Evolutionary conservation across 441 rosid species (phyloP).

Genomic region (Populus hybrid): DNA sequence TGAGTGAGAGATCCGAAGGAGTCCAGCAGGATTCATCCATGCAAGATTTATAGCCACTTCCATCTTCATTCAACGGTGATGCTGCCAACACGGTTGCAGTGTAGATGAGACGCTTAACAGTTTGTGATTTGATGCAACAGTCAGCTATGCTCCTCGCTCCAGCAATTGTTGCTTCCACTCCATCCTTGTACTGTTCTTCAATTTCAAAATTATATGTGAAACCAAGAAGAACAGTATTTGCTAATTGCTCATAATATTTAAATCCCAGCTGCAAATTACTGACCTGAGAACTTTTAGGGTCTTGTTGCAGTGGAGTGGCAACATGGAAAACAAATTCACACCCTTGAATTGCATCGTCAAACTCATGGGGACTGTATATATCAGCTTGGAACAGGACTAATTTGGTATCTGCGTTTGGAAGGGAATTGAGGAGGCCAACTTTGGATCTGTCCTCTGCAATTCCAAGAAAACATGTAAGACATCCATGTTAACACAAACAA

Average conservation of each 20-base stretch:
- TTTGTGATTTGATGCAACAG: constrained; percentile 24
- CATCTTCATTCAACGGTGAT: constrained; percentile 32
- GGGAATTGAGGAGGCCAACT: constrained; percentile 31
- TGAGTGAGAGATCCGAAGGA: constrained; percentile 19
- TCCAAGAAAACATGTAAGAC: neutral
- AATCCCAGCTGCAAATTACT: neutral
- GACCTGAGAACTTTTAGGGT: constrained; percentile 11
- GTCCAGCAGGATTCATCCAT: constrained; percentile 50
- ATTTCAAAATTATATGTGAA: neutral
- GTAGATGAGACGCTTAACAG: constrained; percentile 39
- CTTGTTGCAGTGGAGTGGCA: constrained; percentile 24
- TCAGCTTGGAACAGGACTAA: constrained; percentile 42
- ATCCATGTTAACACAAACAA: neutral
- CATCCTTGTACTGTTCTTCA: constrained; percentile 19
- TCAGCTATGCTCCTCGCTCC: constrained; percentile 29
- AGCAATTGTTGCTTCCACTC: constrained; percentile 16
- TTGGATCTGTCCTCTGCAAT: constrained; percentile 33
- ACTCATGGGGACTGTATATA: constrained; percentile 25
- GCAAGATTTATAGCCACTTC: constrained; percentile 13
- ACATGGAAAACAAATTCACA: constrained; percentile 43
- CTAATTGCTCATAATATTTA: neutral
- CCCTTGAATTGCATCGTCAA: constrained; percentile 35
- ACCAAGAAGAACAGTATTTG: no score
- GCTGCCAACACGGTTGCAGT: constrained; percentile 28
- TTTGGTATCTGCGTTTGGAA: constrained; percentile 32